Percentiles rank a stretch among this genome's conserved stretches.
Evolutionary conservation across 2,329 filamentous ascomycete genomes (phyloP).

Genomic region (Talaromyces pinophilus): DNA sequence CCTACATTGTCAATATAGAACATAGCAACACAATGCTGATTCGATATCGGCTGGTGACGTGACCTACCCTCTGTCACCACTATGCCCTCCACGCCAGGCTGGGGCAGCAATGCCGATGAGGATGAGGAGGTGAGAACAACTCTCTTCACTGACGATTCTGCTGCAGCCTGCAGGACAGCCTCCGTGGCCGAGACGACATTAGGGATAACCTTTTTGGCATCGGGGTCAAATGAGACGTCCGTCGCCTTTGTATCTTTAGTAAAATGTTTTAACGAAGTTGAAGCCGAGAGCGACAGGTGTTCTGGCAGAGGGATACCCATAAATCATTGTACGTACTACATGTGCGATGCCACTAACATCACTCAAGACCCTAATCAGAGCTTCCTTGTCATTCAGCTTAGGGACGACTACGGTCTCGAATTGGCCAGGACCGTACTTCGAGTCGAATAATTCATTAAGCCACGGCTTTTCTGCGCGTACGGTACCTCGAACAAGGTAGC

Average conservation of each 20-base stretch:
- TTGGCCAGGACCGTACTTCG: conserved; percentile 30
- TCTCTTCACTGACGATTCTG: conserved; percentile 22
- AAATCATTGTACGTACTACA: conserved; percentile 14
- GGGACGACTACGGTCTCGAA: conserved; percentile 45
- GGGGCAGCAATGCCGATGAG: conserved; percentile 2
- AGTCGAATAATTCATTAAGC: conserved; percentile 36
- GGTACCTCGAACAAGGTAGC: conserved; percentile 51
- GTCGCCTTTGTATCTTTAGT: conserved; percentile 5
- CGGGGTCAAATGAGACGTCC: conserved; percentile 39
- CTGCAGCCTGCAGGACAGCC: conserved; percentile 36
- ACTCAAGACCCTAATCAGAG: conserved; percentile 46
- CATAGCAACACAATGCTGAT: neutral
- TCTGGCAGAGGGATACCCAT: neutral
- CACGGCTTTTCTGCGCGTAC: conserved; percentile 42
- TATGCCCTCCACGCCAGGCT: conserved; percentile 16
- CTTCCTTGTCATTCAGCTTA: conserved; percentile 39
- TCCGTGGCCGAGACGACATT: conserved; percentile 42
- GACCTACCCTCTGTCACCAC: conserved; percentile 19
- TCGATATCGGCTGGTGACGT: neutral
- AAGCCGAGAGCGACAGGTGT: neutral
- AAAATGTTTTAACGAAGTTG: neutral
- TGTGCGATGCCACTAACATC: conserved; percentile 25
- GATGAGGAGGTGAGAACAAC: conserved; percentile 22
- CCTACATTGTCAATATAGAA: neutral
- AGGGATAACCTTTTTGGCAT: conserved; percentile 50